Evolutionary conservation across 1,139 yeast species (phyloP).

Genomic region (Suhomyces coccinellae): DNA sequence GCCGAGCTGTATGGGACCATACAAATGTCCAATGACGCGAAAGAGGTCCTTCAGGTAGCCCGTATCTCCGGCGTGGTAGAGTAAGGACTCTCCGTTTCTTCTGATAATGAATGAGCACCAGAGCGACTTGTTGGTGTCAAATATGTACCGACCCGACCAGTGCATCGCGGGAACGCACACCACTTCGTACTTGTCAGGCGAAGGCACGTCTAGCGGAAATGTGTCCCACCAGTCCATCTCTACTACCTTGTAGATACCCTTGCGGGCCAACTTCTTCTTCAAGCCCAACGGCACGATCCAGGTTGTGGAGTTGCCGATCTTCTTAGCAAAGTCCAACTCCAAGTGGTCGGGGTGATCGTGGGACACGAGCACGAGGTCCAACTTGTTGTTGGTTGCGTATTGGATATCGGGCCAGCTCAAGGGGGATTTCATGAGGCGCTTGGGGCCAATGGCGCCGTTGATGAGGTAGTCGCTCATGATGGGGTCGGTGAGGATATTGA

Average conservation of each 20-base stretch:
- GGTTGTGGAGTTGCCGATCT: slow-evolving; percentile 58
- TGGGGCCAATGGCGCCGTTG: slow-evolving; percentile 70
- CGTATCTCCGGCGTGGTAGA: slow-evolving; percentile 94
- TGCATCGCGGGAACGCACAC: slow-evolving; percentile 97
- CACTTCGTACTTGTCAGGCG: slow-evolving; percentile 62
- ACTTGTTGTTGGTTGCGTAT: slow-evolving; percentile 42
- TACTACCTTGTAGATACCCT: slow-evolving; percentile 54
- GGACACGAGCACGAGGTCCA: slow-evolving; percentile 76
- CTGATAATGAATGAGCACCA: slow-evolving; percentile 86
- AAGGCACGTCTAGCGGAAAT: slow-evolving; percentile 40
- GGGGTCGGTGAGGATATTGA: slow-evolving; percentile 84
- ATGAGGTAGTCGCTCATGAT: slow-evolving; percentile 70
- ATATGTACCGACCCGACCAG: slow-evolving; percentile 84
- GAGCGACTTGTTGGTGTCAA: slow-evolving; percentile 75
- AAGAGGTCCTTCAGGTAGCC: slow-evolving; percentile 80
- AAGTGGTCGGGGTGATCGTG: slow-evolving; percentile 97
- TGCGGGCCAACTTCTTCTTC: slow-evolving; percentile 54
- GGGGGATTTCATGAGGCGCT: slow-evolving; percentile 73
- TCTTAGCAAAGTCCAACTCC: slow-evolving; percentile 58
- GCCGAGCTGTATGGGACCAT: slow-evolving; percentile 67
- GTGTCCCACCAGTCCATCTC: slow-evolving; percentile 96
- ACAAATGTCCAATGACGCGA: slow-evolving; percentile 57
- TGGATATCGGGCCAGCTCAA: slow-evolving; percentile 64
- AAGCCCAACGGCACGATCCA: slow-evolving; percentile 92
- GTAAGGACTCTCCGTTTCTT: slow-evolving; percentile 63